Evolutionary conservation across 352 stramenopile genomes (phyloP), one percentile per base, ranked within the genome.

Genomic region (Aphanomyces stellatus): DNA sequence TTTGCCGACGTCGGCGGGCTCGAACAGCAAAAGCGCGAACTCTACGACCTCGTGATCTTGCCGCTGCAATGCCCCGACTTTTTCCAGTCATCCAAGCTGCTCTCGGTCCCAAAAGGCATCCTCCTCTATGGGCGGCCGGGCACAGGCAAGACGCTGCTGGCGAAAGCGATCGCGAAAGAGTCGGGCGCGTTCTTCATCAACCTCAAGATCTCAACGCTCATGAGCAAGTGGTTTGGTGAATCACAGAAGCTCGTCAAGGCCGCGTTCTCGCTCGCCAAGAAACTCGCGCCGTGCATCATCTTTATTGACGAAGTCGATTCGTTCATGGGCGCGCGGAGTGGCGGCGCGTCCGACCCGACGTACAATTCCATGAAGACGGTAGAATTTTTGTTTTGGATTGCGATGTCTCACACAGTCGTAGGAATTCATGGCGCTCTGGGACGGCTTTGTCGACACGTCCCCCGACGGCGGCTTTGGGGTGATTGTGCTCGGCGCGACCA

Each of bases 241-340:
- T 97, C 84, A 30, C 77, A 98, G 74, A 98, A 98, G 79, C 78
- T 98, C 24, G 91, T 98, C 56, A 83, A 88, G 37, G 93, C 93
- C 0, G 91, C 88, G 22, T 98, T 98, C 75, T 91, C 82, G 49
- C 76, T 99, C 31, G 95, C 95, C 17, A 76, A 84, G 41, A 99
- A 99, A 76, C 80, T 99, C 42, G 84, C 91, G 46, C 96, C 96
- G 1, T 97, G 88, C 69, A 96, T 99, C 71, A 97, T 99, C 61
- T 99, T 99, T 72, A 98, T 99, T 53, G 96, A 99, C 74, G 96
- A 99, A 72, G 88, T 99, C 17, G 90, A 97, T 70, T 93, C 85
- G 53, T 96, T 96, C 76, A 93, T 96, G 85, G 87, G 88, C 22
- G 91, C 91, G 63, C 82, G 88, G 41, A 42, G 55, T 27, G 78